These are phyloP conservation scores for Rhypophila decipiens DNA, from an alignment of 495 filamentous ascomycete genomes.

Conservation along the genomic window DNA sequence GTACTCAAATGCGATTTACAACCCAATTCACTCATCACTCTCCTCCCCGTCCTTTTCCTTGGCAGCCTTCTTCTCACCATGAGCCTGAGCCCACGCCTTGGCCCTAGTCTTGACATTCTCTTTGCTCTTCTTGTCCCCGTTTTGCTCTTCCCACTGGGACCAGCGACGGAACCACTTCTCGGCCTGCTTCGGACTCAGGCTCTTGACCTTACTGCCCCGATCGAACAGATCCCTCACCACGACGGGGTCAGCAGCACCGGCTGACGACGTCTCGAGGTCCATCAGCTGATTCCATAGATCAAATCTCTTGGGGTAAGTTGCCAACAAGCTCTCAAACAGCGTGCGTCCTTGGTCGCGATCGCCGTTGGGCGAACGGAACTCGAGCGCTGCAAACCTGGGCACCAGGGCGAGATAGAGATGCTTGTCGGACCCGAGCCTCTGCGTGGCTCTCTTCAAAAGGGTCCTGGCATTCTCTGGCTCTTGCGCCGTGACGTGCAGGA, in stretches of 20 bases:
- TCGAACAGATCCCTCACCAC: conserved; percentile 70
- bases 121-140: conserved; percentile 62
- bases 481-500: conserved; percentile 66
- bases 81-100: conserved; percentile 51
- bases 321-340: conserved; percentile 82
- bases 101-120: conserved; percentile 70
- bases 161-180: conserved; percentile 79
- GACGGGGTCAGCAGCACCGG: conserved; percentile 50
- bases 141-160: conserved; percentile 71
- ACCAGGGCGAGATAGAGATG: conserved; percentile 71
- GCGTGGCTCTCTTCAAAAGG: conserved; percentile 77
- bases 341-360: conserved; percentile 89
- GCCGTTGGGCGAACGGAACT: conserved; percentile 78
- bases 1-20: too few relatives aligned
- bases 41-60: conserved; percentile 18
- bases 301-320: conserved; percentile 77
- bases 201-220: conserved; percentile 64
- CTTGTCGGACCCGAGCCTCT: conserved; percentile 58
- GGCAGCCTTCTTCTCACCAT: conserved; percentile 25
- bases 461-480: conserved; percentile 68
- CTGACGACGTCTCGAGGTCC: conserved; percentile 71
- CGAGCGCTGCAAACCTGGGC: conserved; percentile 79
- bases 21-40: conserved; percentile 16
- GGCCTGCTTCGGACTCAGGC: conserved; percentile 64
- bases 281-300: conserved; percentile 90